Percentiles rank a stretch among this genome's conserved stretches.
phyloP scores from a whole-genome alignment of 371 early-diverging fungal genomes.

The Caulochytrium protostelioides region DNA sequence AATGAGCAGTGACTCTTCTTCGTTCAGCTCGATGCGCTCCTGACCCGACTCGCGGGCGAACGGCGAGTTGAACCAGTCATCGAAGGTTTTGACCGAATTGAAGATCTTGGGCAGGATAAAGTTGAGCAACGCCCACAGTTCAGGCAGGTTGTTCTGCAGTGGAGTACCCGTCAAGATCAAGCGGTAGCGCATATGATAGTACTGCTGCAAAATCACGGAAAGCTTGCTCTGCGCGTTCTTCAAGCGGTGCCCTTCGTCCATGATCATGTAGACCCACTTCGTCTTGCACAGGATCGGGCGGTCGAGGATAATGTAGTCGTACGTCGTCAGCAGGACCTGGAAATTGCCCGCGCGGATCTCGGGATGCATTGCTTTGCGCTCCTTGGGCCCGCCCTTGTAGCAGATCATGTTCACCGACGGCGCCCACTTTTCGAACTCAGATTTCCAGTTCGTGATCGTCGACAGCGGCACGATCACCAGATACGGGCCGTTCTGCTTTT shows the following conservation, averaged over 20 bases:
- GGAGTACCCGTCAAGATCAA: slow-evolving; percentile 98
- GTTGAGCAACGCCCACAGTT: slow-evolving; percentile 95
- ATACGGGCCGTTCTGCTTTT: slow-evolving; percentile 77
- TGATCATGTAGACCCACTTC: slow-evolving; percentile 86
- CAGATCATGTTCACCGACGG: slow-evolving; percentile 70
- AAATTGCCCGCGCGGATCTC: slow-evolving; percentile 56
- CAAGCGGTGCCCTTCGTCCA: slow-evolving; percentile 98
- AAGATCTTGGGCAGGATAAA: slow-evolving; percentile 93
- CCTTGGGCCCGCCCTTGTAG: slow-evolving; percentile 67
- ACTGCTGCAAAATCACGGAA: slow-evolving; percentile 54
- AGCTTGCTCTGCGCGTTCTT: slow-evolving; percentile 87
- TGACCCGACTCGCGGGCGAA: slow-evolving; percentile 60
- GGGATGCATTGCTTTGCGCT: slow-evolving; percentile 45
- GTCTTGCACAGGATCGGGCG: slow-evolving; percentile 57
- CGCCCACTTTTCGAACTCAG: slow-evolving; percentile 97
- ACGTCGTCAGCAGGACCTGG: slow-evolving; percentile 93
- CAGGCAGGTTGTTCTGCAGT: slow-evolving; percentile 96
- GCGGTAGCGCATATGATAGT: slow-evolving; percentile 71
- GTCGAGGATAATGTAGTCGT: slow-evolving; percentile 92
- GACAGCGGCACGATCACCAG: slow-evolving; percentile 82
- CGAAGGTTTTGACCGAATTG: slow-evolving; percentile 83
- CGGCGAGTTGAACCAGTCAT: slow-evolving; percentile 96
- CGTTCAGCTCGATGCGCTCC: slow-evolving; percentile 72
- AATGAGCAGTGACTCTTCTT: slow-evolving; percentile 92
- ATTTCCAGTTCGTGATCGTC: slow-evolving; percentile 90